A percentile compares a stretch with the other conserved stretches of the same genome.
phyloP scores from a whole-genome alignment of 768 basidiomycete species.

The Lactarius quietus region DNA sequence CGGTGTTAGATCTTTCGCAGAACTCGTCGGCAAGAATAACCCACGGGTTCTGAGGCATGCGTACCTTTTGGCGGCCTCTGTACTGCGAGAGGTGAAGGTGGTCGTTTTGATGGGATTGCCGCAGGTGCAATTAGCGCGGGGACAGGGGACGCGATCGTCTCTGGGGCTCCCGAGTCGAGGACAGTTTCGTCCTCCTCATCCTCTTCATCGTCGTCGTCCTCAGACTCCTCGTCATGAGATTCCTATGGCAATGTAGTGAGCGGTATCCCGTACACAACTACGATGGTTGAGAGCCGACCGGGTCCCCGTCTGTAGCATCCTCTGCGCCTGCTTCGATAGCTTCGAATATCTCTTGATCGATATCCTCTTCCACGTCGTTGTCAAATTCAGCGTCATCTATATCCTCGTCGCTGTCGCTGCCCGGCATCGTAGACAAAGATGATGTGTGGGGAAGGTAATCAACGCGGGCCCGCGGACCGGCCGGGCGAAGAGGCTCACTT shows the following conservation, averaged over 20 bases:
- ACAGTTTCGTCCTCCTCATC: conserved; percentile 53
- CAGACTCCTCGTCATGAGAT: conserved; percentile 30
- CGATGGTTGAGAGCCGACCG: conserved; percentile 43
- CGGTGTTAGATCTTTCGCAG: conserved; percentile 33
- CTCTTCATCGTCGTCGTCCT: conserved; percentile 38
- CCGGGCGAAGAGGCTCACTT: neutral
- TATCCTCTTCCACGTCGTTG: conserved; percentile 24
- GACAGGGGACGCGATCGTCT: conserved; percentile 37
- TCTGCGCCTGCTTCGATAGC: conserved; percentile 49
- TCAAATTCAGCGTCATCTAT: conserved; percentile 45
- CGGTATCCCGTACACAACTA: neutral
- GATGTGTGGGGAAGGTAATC: conserved; percentile 4
- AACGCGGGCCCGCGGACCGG: conserved; percentile 5
- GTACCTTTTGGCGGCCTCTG: conserved; percentile 22
- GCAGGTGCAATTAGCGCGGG: conserved; percentile 32
- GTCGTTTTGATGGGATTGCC: conserved; percentile 32
- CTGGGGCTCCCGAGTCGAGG: conserved; percentile 33
- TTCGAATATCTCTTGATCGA: conserved; percentile 45
- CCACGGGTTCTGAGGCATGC: neutral
- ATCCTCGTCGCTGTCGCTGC: conserved; percentile 48
- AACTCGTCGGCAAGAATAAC: neutral
- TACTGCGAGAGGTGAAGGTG: conserved; percentile 29
- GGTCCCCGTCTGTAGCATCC: conserved; percentile 67
- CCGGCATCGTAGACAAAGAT: conserved; percentile 41
- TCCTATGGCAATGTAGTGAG: conserved; percentile 17